Conservation (phyloP, 306 rosid species). For the Prunus salicina region DNA sequence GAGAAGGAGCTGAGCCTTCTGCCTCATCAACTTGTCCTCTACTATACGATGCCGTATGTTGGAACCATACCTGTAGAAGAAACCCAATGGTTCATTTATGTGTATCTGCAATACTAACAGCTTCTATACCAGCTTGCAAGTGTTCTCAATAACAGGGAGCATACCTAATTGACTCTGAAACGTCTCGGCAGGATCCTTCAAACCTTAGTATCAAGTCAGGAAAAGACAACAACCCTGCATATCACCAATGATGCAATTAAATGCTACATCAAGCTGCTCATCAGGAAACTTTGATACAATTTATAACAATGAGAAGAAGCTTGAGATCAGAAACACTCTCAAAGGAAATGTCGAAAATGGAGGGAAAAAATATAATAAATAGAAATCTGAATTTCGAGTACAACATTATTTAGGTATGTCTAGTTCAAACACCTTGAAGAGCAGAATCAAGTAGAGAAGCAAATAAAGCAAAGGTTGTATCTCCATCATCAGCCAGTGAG, state of each 20-base stretch:
- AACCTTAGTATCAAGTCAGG: conserved; percentile 75
- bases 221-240: conserved; percentile 72
- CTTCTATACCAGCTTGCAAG: neutral
- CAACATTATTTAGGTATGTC: conserved; percentile 15
- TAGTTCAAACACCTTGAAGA: conserved; percentile 61
- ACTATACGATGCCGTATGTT: conserved; percentile 65
- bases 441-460: conserved; percentile 86
- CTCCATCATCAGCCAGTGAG: conserved; percentile 58
- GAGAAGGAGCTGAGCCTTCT: conserved; percentile 85
- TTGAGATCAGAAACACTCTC: neutral
- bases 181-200: conserved; percentile 71
- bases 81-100: conserved; percentile 3
- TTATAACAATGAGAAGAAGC: neutral
- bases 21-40: conserved; percentile 94
- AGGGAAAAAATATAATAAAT: neutral
- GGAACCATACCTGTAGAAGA: conserved; percentile 60
- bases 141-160: conserved; percentile 19
- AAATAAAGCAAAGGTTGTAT: conserved; percentile 56
- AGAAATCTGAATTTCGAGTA: neutral
- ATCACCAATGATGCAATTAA: conserved; percentile 8
- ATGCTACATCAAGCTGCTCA: neutral
- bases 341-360: neutral
- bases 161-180: conserved; percentile 82
- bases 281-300: neutral
- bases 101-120: conserved; percentile 17